Evolutionary conservation across 2,329 filamentous ascomycete species (phyloP), one percentile per base, ranked within the genome.

Genomic region (Gremmenia infestans): DNA sequence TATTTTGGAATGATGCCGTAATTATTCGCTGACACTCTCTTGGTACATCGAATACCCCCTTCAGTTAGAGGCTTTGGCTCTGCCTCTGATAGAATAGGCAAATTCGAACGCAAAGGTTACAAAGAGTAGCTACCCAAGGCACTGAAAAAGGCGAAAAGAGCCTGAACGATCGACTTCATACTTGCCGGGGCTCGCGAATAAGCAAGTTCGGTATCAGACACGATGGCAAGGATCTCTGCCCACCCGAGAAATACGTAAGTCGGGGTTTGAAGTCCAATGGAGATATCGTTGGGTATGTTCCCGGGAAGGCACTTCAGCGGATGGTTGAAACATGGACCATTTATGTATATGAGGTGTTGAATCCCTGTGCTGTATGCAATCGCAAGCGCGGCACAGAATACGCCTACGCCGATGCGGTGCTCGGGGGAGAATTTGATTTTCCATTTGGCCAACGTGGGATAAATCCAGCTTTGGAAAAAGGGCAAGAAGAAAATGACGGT

Each of bases 171-270:
- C 23, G 17, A 25, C 28, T 55, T 55, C 47, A 55, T 50, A 37
- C 28, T 55, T 45, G 76, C 76, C 4, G 81, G 81, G 0, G 81
- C 81, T 68, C 84, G 83, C 67, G 79, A 82, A 69, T 78, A 85
- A 15, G 79, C 81, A 63, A 83, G 83, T 64, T 85, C 82, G 17
- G 81, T 73, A 53, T 78, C 77, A 6, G 81, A 81, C 55, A 83
- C 78, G 39, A 76, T 78, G 15, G 74, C 73, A 54, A 78, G 74
- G 58, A 78, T 77, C 63, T 78, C 74, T 2, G 71, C 71, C 8
- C 72, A 63, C 23, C 71, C 74, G 50, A 75, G 76, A 59, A 76
- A 73, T 5, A 76, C 67, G 62, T 80, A 78, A 45, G 74, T 72
- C 19, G 77, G 76, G 1, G 76, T 70, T 57, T 81, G 77, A 60